These are phyloP conservation scores for Copromyces sp. DNA, from an alignment of 495 filamentous ascomycete species.

Conservation along the genomic window DNA sequence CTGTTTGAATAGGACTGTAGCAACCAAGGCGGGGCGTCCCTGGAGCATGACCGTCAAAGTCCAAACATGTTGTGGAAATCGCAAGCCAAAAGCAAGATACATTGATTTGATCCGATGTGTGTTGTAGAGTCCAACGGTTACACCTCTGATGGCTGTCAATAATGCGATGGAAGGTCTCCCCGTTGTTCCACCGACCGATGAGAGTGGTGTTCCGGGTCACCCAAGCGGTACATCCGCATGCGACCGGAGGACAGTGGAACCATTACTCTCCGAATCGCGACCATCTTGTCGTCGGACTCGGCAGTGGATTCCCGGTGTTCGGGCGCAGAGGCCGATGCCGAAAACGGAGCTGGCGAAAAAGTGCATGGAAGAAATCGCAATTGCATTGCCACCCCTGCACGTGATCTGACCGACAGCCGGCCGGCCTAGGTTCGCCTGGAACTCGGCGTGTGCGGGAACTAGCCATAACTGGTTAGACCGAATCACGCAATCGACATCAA, in stretches of 20 bases:
- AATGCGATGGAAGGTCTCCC: not conserved
- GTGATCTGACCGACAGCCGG: not conserved
- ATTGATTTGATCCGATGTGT: not conserved
- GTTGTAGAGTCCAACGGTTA: not conserved
- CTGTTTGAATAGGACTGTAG: not conserved
- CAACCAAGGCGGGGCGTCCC: too few species aligned
- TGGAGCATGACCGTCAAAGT: not conserved
- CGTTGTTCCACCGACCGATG: not conserved
- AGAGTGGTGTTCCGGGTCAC: not conserved
- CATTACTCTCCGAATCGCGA: not conserved
- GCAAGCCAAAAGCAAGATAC: not conserved
- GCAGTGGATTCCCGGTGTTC: not conserved
- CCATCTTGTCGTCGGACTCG: not conserved
- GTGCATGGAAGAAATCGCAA: not conserved
- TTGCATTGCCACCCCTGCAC: not conserved
- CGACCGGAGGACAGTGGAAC: not conserved
- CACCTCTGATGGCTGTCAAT: not conserved
- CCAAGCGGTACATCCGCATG: not conserved
- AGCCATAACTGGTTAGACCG: constrained; percentile 10
- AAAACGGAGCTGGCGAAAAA: not conserved
- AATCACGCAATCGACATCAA: constrained; percentile 22
- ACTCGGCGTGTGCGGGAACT: not conserved
- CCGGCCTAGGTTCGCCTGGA: not conserved
- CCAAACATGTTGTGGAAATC: not conserved
- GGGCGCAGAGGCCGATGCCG: not conserved